These are phyloP conservation scores for Vaccinium macrocarpon DNA, from an alignment of 148 eudicot species.

Conservation along the genomic window DNA sequence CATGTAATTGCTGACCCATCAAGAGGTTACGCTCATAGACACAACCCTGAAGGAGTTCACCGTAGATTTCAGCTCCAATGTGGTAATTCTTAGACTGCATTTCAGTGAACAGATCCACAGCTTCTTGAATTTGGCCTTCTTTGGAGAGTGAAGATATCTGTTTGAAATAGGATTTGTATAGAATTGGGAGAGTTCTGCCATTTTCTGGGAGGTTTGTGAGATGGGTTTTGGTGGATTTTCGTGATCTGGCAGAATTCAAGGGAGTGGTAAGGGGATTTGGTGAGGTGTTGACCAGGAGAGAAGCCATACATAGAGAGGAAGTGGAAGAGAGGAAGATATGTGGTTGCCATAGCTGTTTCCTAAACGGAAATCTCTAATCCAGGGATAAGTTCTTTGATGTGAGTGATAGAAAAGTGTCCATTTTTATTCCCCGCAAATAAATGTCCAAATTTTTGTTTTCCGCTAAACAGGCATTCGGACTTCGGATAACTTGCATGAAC, in stretches of 20 bases:
- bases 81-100: conserved; percentile 25
- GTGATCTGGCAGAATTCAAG: conserved; percentile 8
- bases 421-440: too few relatives aligned
- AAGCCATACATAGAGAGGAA: conserved; percentile 43
- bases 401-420: not conserved
- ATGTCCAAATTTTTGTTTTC: too few relatives aligned
- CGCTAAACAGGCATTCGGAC: too few relatives aligned
- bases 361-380: not conserved
- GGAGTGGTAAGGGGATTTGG: conserved; percentile 14
- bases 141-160: conserved; percentile 29
- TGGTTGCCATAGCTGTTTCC: not conserved
- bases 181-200: not conserved
- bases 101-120: conserved; percentile 30
- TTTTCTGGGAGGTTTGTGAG: conserved; percentile 20
- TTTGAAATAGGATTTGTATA: conserved; percentile 25
- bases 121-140: conserved; percentile 37
- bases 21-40: conserved; percentile 30
- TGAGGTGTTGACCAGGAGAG: conserved; percentile 27
- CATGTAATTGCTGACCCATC: conserved; percentile 56
- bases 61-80: conserved; percentile 39
- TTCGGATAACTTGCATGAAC: too few relatives aligned
- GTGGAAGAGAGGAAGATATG: conserved; percentile 5
- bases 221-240: conserved; percentile 22
- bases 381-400: not conserved
- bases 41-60: conserved; percentile 54